A percentile compares a stretch with the other conserved stretches of the same genome.
phyloP scores from a whole-genome alignment of 179 eudicot species.

The Dionaea muscipula region DNA sequence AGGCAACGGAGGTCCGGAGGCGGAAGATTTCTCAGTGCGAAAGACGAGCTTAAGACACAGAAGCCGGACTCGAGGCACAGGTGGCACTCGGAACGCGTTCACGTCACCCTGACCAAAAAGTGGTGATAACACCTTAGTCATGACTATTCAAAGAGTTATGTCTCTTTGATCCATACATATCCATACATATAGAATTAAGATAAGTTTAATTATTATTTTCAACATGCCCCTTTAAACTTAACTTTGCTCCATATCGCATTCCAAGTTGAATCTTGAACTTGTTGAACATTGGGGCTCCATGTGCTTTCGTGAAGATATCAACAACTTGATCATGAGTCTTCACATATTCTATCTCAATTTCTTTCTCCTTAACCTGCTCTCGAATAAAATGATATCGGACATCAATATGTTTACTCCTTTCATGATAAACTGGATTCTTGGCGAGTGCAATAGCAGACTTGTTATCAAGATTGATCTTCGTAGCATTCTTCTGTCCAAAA shows the following conservation, averaged over 20 bases:
- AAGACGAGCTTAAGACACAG: no score
- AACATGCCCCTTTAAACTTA: slow-evolving; percentile 4
- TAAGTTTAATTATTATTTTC: no score
- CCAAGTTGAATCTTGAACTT: no score
- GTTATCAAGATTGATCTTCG: neutral
- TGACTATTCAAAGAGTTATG: no score
- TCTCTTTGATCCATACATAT: no score
- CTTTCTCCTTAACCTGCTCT: neutral
- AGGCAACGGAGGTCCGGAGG: no score
- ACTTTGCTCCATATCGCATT: neutral
- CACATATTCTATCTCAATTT: neutral
- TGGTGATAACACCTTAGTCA: no score
- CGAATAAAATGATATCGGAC: neutral
- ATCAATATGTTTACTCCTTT: neutral
- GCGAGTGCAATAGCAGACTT: slow-evolving; percentile 1
- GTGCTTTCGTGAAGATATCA: neutral
- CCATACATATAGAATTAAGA: no score
- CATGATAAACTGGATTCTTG: slow-evolving; percentile 1
- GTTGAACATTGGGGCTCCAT: neutral
- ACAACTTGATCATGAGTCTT: neutral
- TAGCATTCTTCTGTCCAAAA: neutral
- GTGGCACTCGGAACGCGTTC: no score
- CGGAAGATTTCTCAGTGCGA: no score
- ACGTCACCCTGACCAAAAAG: no score
- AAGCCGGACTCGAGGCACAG: no score